Base-by-base conservation (phyloP, 179 eudicot species). In the Camellia oleifera region DNA sequence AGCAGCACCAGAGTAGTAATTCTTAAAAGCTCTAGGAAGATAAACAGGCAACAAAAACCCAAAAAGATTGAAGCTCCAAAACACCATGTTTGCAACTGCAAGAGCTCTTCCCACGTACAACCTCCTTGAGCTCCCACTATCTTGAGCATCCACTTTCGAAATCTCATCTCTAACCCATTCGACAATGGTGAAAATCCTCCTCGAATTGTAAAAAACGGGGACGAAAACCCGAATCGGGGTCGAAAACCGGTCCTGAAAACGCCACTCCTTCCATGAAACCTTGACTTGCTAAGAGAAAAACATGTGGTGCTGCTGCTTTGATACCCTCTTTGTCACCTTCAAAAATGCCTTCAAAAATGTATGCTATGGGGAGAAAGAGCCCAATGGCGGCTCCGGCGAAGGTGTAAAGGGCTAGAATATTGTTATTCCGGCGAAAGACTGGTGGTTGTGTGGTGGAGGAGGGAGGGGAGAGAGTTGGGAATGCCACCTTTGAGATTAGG, bases 41-140 rank as follows among this genome's bases (percentile, higher is more conserved):
- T 81, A 93, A 44, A 91, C 84, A 50, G 99, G 98, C 89, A 95
- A 84, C 88, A 95, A 86, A 80, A 92, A 93, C 77, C 98, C 99
- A 79, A 92, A 91, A 84, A 95, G 77, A 81, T 93, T 93, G 81
- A 85, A 95, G 77, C 85, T 65, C 99, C 99, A 93, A 1, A 91
- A 81, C 53, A 64, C 92, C 84, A 84, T 75, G 78, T 95, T 95
- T 7, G 85, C 89, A 17, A 86, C 57, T 40, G 94, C 92, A 40
- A 93, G 88, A 20, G 40, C 86, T 62, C 89, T 89, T 44, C 97
- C 96, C 23, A 89, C 77, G 45, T 67, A 76, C 84, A 87, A 52
- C 71, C 94, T 87, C 78, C 81, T 65, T 5, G 10, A 46, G 40
- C 80, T 82, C 4, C 89, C 94, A 13, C 83, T 83, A 42, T 72